phyloP scores from a whole-genome alignment of 202 grass and related monocot genomes.

The Setaria viridis region DNA sequence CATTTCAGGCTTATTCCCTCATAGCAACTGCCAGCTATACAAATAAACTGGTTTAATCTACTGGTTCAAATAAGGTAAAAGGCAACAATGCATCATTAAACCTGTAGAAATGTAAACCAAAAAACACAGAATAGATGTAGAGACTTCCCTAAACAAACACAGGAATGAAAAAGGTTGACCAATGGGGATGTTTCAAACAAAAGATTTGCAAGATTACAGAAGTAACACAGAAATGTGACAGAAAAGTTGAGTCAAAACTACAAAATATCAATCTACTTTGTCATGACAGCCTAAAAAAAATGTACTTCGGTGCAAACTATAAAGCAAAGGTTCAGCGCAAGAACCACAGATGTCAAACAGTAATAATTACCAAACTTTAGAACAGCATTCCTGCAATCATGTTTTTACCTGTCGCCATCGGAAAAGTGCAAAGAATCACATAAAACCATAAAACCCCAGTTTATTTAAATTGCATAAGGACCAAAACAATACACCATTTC shows the following conservation, averaged over 20 bases:
- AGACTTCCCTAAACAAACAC: neutral
- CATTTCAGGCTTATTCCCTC: neutral
- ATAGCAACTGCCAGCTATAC: neutral
- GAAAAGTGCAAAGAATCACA: constrained; percentile 7
- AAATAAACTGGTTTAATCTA: neutral
- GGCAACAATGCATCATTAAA: neutral
- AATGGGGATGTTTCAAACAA: neutral
- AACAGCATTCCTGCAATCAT: neutral
- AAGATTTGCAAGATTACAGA: neutral
- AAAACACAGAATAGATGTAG: neutral
- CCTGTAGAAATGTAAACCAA: constrained; percentile 8
- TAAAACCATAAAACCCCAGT: neutral
- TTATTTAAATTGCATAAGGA: neutral
- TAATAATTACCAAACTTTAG: neutral
- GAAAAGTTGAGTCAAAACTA: constrained; percentile 7
- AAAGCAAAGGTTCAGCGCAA: neutral
- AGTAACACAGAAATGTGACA: neutral
- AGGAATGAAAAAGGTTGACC: no score
- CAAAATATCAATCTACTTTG: neutral
- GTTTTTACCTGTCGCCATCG: neutral
- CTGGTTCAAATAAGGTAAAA: neutral
- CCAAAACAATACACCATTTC: neutral
- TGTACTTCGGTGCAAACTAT: neutral
- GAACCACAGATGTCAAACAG: neutral
- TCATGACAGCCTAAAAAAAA: neutral